These are phyloP conservation scores for Aspergillus ellipticus DNA, from an alignment of 495 filamentous ascomycete genomes.

Conservation along the genomic window DNA sequence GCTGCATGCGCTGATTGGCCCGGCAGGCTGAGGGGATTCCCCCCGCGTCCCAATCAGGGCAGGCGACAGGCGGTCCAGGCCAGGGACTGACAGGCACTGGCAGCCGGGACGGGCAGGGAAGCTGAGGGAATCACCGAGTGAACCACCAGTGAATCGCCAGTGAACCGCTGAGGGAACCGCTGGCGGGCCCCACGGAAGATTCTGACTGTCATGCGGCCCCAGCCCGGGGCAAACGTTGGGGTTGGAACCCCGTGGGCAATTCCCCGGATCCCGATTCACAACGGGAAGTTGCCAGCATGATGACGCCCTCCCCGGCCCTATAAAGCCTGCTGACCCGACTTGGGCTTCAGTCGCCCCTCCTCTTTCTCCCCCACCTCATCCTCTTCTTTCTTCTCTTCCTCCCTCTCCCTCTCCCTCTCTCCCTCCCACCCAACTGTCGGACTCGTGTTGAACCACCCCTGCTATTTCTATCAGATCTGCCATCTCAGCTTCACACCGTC, in stretches of 20 bases:
- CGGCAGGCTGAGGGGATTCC: too few species aligned
- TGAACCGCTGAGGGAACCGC: too few species aligned
- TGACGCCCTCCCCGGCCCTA: slow-evolving; percentile 2
- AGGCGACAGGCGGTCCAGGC: too few species aligned
- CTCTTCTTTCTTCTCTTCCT: neutral
- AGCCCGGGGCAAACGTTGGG: neutral
- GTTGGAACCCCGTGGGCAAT: slow-evolving; percentile 20
- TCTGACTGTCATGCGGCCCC: neutral
- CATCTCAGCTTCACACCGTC: slow-evolving; percentile 3
- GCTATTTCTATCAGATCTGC: neutral
- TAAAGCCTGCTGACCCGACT: neutral
- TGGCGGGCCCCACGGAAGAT: neutral
- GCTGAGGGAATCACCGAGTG: too few species aligned
- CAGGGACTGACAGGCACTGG: too few species aligned
- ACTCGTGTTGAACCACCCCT: too few species aligned
- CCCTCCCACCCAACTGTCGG: neutral
- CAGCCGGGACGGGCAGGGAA: too few species aligned
- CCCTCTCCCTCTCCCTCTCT: neutral
- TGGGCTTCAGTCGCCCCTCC: too few species aligned
- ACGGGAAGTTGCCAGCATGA: slow-evolving; percentile 7
- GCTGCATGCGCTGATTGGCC: too few species aligned
- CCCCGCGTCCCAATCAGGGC: too few species aligned
- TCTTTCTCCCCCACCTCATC: neutral
- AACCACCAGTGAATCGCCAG: too few species aligned
- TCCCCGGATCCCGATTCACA: slow-evolving; percentile 15